Conservation (phyloP, 352 stramenopile species). For the Phytophthora sp. region DNA sequence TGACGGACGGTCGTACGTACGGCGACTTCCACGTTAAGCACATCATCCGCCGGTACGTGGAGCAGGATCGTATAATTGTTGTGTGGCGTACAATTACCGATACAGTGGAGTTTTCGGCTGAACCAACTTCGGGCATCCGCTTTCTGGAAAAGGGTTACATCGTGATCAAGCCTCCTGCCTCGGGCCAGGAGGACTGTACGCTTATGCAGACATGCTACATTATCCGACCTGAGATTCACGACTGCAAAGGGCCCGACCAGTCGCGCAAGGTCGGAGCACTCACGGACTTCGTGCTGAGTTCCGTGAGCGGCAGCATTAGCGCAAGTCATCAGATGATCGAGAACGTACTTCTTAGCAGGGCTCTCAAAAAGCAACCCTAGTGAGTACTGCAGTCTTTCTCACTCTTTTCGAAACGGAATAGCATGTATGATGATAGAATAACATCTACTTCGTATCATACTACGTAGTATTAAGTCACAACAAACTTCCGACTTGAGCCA, state of each 20-base stretch:
- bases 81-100: constrained; percentile 49
- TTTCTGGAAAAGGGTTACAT: constrained; percentile 54
- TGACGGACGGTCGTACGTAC: constrained; percentile 40
- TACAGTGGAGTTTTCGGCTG: constrained; percentile 44
- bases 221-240: constrained; percentile 43
- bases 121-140: constrained; percentile 40
- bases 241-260: constrained; percentile 35
- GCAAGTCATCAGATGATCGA: constrained; percentile 63
- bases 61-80: constrained; percentile 42
- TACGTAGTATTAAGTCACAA: constrained; percentile 7
- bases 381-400: neutral
- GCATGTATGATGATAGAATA: neutral
- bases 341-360: constrained; percentile 47
- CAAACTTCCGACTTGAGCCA: neutral
- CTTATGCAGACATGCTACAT: constrained; percentile 52
- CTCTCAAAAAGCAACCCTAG: constrained; percentile 27
- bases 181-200: constrained; percentile 31
- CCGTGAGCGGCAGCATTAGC: constrained; percentile 45
- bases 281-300: constrained; percentile 59
- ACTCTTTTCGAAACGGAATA: neutral
- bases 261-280: constrained; percentile 47
- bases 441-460: neutral
- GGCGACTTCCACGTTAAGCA: constrained; percentile 44
- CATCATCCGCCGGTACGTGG: constrained; percentile 42
- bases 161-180: constrained; percentile 42